phyloP scores from a whole-genome alignment of 2,329 filamentous ascomycete species.

The Thielaviopsis euricoi region DNA sequence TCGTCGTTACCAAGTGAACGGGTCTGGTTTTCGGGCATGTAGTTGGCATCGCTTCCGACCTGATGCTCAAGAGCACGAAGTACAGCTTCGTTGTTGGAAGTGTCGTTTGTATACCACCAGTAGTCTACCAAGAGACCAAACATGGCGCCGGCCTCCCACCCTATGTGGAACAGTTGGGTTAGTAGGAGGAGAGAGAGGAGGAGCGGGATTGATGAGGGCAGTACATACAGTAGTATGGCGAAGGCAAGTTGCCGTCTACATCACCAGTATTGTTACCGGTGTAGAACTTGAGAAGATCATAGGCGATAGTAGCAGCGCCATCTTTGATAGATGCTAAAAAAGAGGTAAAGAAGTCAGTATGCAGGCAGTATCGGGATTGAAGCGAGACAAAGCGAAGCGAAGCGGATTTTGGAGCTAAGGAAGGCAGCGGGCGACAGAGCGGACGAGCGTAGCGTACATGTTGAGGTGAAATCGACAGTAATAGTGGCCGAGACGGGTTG shows the following conservation, averaged over 20 bases:
- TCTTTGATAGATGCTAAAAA: constrained; percentile 35
- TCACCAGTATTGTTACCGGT: constrained; percentile 43
- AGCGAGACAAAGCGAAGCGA: not conserved
- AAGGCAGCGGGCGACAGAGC: too few relatives aligned
- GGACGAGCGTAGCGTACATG: constrained; percentile 12
- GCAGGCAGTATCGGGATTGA: constrained; percentile 17
- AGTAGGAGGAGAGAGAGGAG: not conserved
- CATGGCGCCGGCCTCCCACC: constrained; percentile 60
- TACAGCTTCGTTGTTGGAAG: constrained; percentile 43
- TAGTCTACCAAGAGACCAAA: constrained; percentile 58
- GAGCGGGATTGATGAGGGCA: not conserved
- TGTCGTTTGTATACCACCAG: constrained; percentile 52
- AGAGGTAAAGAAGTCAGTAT: constrained; percentile 16
- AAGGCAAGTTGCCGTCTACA: constrained; percentile 38
- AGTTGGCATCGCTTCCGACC: constrained; percentile 40
- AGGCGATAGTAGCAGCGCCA: constrained; percentile 31
- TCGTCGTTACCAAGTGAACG: constrained; percentile 52
- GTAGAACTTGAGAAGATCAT: constrained; percentile 32
- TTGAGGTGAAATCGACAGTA: constrained; percentile 18
- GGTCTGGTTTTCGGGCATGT: constrained; percentile 51
- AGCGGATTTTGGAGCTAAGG: not conserved
- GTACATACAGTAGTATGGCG: constrained; percentile 46
- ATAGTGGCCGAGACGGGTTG: constrained; percentile 10
- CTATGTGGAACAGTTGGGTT: constrained; percentile 1
- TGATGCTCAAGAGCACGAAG: constrained; percentile 45